Evolutionary conservation across 306 rosid genomes (phyloP), one percentile per base, ranked within the genome.

Genomic region (Prunus mongolica): DNA sequence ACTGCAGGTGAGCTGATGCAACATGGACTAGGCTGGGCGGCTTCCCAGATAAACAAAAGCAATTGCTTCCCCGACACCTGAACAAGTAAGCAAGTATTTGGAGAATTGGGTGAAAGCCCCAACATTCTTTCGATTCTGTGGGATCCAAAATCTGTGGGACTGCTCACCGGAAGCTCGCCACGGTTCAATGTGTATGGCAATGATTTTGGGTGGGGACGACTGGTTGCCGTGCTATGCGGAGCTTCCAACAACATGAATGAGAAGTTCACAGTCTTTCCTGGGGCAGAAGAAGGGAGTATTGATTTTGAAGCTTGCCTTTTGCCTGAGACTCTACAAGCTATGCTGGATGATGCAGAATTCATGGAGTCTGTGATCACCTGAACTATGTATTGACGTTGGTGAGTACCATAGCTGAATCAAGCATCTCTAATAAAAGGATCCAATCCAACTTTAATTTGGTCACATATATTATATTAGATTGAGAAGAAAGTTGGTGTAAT

Each of bases 101-200:
- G 85, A 79, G 61, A 69, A 49, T n/a, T 85, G 86, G 91, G 58
- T 63, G 6, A 74, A 78, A 77, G 52, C 2, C 14, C 89, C 85
- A 0, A 8, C 8, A 2, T 12, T 19, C 9, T 0, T 68, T n/a
- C 72, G 49, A 14, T 0, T 2, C 3, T 2, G 1, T n/a, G 55
- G 32, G 55, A 16, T 67, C 12, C 15, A 44, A 67, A 20, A 0
- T 13, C 2, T 83, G 63, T 0, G 8, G 8, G 0, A 6, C 0
- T 6, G 8, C 8, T 1, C 16, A 71, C 55, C 0, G 73, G 88
- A 10, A 72, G 87, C 76, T 87, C 91, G 3, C 88, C 85, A 0
- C 19, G 75, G 80, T 87, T 84, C 69, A 18, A 84, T 68, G 58
- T 84, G 67, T 84, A 84, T 32, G 78, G 87, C 6, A 84, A 82